Percentiles rank a stretch among this genome's conserved stretches.
Conservation (phyloP, 495 filamentous ascomycete genomes). For the Aspergillus ostianus region DNA sequence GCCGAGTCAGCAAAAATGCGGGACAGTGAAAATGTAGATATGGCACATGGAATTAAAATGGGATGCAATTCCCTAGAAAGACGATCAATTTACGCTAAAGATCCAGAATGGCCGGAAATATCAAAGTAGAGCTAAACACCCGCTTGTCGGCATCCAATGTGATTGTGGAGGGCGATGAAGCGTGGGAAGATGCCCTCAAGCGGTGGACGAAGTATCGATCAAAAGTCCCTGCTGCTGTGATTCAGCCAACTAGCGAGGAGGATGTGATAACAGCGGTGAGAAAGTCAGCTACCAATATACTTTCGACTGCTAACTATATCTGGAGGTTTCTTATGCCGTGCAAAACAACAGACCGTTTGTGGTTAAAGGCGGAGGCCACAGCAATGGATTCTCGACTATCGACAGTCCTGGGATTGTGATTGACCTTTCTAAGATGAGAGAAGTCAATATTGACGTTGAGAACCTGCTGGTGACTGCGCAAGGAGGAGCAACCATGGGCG, state of each 20-base stretch:
- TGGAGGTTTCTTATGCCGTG: background rate
- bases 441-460: background rate
- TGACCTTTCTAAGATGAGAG: background rate
- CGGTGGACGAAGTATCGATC: background rate
- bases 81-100: background rate
- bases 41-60: background rate
- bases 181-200: background rate
- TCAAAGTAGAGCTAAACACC: background rate
- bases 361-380: background rate
- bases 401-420: background rate
- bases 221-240: background rate
- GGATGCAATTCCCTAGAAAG: background rate
- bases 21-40: background rate
- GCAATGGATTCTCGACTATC: background rate
- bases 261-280: background rate
- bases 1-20: background rate
- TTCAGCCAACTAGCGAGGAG: background rate
- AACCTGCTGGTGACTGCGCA: background rate
- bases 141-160: background rate
- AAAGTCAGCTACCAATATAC: background rate
- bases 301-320: background rate
- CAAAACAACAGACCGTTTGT: background rate
- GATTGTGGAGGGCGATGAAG: background rate
- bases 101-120: background rate
- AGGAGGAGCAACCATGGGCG: background rate